These are phyloP conservation scores for Euphrasia arctica DNA, from an alignment of 305 asterid genomes.

Conservation along the genomic window DNA sequence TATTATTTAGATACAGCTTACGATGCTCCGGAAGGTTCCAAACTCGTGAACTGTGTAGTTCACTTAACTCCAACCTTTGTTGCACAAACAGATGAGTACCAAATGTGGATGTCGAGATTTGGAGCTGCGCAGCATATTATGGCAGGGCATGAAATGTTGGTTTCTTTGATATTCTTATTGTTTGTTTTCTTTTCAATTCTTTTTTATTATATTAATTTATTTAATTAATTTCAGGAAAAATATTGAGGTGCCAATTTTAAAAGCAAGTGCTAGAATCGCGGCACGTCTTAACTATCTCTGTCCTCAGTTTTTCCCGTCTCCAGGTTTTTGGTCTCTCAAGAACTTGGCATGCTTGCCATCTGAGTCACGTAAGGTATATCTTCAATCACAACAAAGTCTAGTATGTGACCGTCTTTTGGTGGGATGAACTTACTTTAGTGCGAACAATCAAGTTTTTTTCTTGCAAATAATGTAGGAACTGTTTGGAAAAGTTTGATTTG, in stretches of 20 bases:
- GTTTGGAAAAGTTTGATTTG: too few species aligned
- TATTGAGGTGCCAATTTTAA: conserved; percentile 72
- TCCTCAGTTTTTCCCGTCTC: conserved; percentile 85
- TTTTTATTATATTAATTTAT: neutral
- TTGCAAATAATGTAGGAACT: too few species aligned
- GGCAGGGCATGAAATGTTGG: conserved; percentile 72
- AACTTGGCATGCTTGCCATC: conserved; percentile 32
- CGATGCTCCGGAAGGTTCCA: conserved; percentile 40
- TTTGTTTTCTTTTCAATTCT: neutral
- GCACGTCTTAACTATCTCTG: conserved; percentile 80
- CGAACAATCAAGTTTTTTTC: too few species aligned
- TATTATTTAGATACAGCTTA: conserved; percentile 47
- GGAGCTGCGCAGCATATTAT: conserved; percentile 84
- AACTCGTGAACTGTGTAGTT: conserved; percentile 71
- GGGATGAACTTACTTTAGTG: too few species aligned
- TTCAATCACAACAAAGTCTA: neutral
- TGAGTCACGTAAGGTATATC: conserved; percentile 41
- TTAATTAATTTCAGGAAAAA: conserved; percentile 24
- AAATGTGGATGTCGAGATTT: conserved; percentile 75
- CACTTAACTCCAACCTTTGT: conserved; percentile 68
- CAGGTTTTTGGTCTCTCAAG: conserved; percentile 71
- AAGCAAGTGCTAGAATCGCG: conserved; percentile 80
- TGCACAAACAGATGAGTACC: conserved; percentile 53
- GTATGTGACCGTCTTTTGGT: too few species aligned
- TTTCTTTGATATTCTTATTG: neutral